A percentile compares a stretch with the other conserved stretches of the same genome.
phyloP scores from a whole-genome alignment of 495 filamentous ascomycete species.

The Aspergillus homomorphus region DNA sequence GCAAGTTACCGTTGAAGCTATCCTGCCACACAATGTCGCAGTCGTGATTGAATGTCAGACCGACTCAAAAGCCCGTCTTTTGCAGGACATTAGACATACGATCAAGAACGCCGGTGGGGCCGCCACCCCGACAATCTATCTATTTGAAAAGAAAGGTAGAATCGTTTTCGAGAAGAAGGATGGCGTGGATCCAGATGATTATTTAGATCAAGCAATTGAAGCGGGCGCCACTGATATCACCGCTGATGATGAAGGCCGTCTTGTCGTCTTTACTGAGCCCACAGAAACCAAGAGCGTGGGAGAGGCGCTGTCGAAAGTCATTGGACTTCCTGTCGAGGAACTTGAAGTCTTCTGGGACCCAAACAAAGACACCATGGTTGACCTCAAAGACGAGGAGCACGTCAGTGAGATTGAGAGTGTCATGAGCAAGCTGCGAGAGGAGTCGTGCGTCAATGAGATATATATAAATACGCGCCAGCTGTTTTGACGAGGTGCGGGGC shows the following conservation, averaged over 20 bases:
- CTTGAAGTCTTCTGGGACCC: slow-evolving; percentile 83
- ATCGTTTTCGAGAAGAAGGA: slow-evolving; percentile 65
- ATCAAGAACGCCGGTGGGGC: slow-evolving; percentile 69
- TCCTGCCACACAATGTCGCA: slow-evolving; percentile 73
- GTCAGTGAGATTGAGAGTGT: slow-evolving; percentile 53
- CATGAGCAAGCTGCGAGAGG: slow-evolving; percentile 46
- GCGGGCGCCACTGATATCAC: slow-evolving; percentile 80
- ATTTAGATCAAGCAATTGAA: slow-evolving; percentile 82
- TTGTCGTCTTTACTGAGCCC: slow-evolving; percentile 75
- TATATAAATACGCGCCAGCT: slow-evolving; percentile 56
- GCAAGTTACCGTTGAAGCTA: slow-evolving; percentile 72
- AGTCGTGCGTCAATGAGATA: slow-evolving; percentile 63
- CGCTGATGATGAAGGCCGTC: slow-evolving; percentile 62
- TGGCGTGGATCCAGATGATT: slow-evolving; percentile 61
- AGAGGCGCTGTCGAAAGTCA: slow-evolving; percentile 54
- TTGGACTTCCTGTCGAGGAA: slow-evolving; percentile 61
- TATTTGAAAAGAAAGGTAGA: slow-evolving; percentile 77
- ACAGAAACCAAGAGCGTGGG: slow-evolving; percentile 62
- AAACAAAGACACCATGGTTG: slow-evolving; percentile 71
- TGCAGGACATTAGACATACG: slow-evolving; percentile 65
- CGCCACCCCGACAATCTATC: slow-evolving; percentile 69
- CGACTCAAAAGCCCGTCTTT: slow-evolving; percentile 68
- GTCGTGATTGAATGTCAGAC: slow-evolving; percentile 81
- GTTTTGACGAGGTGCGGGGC: slow-evolving; percentile 16
- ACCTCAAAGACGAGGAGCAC: slow-evolving; percentile 46